Evolutionary conservation across 2,329 filamentous ascomycete genomes (phyloP), one percentile per base, ranked within the genome.

Genomic region (Botryotinia convoluta): DNA sequence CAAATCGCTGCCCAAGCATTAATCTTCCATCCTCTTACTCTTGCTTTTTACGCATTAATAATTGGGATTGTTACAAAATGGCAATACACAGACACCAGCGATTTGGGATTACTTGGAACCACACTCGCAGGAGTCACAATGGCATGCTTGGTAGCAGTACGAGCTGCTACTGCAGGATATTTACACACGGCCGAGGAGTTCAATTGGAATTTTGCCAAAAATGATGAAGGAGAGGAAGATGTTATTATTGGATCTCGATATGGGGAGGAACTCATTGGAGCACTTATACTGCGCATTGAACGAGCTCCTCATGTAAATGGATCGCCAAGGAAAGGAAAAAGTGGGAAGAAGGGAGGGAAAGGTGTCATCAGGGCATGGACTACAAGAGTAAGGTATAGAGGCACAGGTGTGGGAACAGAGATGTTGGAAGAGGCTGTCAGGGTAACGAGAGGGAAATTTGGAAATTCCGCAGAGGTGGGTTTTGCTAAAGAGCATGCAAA

Each of bases 331-430:
- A 74, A 71, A 75, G 72, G 75, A 42, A 76, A 78, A 70, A 78
- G 75, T 42, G 78, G 78, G 32, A 81, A 81, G 72, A 84, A 85
- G 76, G 89, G 90, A 51, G 91, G 91, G 70, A 88, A 87, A 75
- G 92, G 91, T 14, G 84, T 94, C 65, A 91, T 97, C 73, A 88
- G 92, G 42, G 94, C 92, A 1, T 97, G 94, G 94, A 95, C 93
- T 2, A 93, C 94, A 2, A 86, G 87, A 79, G 83, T 90, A 69
- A 85, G 86, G 77, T 94, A 93, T 81, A 87, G 94, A 39, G 85
- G 88, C 45, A 88, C 89, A 75, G 93, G 94, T 0, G 85, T 97
- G 37, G 94, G 94, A 4, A 86, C 84, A 59, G 91, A 90, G 45
- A 83, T 97, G 78, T 84, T 97, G 65, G 88, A 91, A 77, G 91